Evolutionary conservation across 2,329 filamentous ascomycete species (phyloP), one percentile per base, ranked within the genome.

Genomic region (Monilinia aucupariae): DNA sequence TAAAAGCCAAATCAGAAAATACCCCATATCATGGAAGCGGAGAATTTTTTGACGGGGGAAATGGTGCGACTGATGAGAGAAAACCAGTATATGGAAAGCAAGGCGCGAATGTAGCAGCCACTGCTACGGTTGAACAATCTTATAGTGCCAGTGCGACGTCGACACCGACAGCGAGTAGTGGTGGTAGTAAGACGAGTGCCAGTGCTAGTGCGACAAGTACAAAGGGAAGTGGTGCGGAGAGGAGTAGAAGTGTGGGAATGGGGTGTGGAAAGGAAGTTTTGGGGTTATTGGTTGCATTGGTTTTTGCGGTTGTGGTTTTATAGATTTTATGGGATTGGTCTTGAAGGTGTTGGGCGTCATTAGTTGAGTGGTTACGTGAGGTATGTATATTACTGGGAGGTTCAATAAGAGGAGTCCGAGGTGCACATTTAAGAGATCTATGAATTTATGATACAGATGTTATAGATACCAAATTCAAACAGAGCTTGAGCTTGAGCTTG

Each of bases 141-240:
- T 97, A 81, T 0, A 93, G 94, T 4, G 96, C 80, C 91, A 54
- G 52, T 17, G 48, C 47, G 10, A 60, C 32, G 8, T 4, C 54
- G 13, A 34, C 27, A 1, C 9, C 27, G 13, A 34, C 27, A 1
- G 15, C 27, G 92, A 92, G 72, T 97, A 97, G 75, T 97, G 97
- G 39, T 87, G 68, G 91, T 84, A 92, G 72, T 97, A 97, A 75
- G 97, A 97, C 39, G 87, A 68, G 91, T 84, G 39, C 79, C 76
- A 74, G 93, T 93, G 0, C 89, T 88, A 15, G 52, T 41, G 82
- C 97, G 7, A 97, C 83, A 73, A 96, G 97, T 5, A 97, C 83
- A 0, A 97, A 78, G 39, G 97, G 81, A 15, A 97, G 81, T 0
- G 94, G 94, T 3, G 96, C 81, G 92, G 97, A 97, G 75, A 87